Percentiles rank a stretch among this genome's conserved stretches.
Evolutionary conservation across 257 asterid genomes (phyloP).

Genomic region (Cruciata laevipes): DNA sequence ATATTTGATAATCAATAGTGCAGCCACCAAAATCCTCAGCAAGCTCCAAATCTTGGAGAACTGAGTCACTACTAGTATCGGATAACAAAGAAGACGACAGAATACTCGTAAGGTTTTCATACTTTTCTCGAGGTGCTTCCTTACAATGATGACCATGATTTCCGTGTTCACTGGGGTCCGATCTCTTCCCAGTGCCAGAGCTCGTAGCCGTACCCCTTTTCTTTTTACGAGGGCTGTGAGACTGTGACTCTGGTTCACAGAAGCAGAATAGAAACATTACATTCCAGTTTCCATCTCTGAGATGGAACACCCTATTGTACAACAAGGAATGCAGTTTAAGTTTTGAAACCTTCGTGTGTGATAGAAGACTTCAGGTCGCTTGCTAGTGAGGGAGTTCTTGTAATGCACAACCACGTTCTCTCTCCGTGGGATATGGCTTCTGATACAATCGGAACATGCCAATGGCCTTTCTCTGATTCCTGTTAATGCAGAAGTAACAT

Average conservation of each 20-base stretch:
- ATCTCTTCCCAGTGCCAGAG: conserved; percentile 17
- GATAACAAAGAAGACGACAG: conserved; percentile 20
- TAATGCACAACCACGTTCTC: conserved; percentile 65
- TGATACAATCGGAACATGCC: conserved; percentile 76
- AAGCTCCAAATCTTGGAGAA: conserved; percentile 43
- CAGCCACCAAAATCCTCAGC: conserved; percentile 53
- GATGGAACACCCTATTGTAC: neutral
- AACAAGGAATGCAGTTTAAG: neutral
- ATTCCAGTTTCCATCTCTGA: neutral
- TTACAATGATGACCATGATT: conserved; percentile 12
- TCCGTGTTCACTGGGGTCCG: conserved; percentile 10
- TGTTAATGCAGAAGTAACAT: conserved; percentile 22
- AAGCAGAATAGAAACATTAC: conserved; percentile 1
- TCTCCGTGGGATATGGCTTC: conserved; percentile 52
- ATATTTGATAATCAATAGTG: conserved; percentile 57
- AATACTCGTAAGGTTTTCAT: conserved; percentile 21
- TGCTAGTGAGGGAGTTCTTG: conserved; percentile 37
- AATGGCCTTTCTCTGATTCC: conserved; percentile 82
- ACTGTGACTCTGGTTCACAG: conserved; percentile 25
- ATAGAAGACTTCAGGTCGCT: conserved; percentile 26
- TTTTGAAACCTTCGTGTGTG: conserved; percentile 21
- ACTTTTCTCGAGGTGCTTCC: conserved; percentile 28
- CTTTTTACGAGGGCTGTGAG: conserved; percentile 15
- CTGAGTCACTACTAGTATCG: conserved; percentile 13
- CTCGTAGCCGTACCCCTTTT: conserved; percentile 18